These are phyloP conservation scores for Rachicladosporium sp. DNA, from an alignment of 2,329 filamentous ascomycete species.

Conservation along the genomic window DNA sequence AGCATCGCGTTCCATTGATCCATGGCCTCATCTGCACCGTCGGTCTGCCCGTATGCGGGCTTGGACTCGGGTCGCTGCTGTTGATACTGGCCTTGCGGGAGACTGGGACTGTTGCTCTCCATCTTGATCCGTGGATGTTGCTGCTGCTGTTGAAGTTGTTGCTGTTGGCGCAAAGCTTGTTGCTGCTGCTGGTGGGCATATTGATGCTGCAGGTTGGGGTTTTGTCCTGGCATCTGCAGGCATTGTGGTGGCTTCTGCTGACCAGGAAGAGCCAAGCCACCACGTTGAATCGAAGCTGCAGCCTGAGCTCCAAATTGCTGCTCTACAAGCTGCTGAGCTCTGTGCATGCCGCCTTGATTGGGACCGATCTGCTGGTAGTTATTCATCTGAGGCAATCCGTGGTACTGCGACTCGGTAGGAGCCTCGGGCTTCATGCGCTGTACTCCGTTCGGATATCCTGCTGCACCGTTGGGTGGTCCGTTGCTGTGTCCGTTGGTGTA, in stretches of 20 bases:
- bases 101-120: slow-evolving; percentile 19
- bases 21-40: slow-evolving; percentile 53
- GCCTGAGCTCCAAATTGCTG: slow-evolving; percentile 46
- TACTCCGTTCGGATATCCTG: no score
- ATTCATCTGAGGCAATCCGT: slow-evolving; percentile 13
- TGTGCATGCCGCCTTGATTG: slow-evolving; percentile 29
- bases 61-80: slow-evolving; percentile 17
- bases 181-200: slow-evolving; percentile 24
- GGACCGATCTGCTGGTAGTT: slow-evolving; percentile 13
- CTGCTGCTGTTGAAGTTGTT: slow-evolving; percentile 17
- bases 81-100: slow-evolving; percentile 22
- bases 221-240: slow-evolving; percentile 23
- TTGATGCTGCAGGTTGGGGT: slow-evolving; percentile 23
- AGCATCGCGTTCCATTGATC: slow-evolving; percentile 48
- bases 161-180: slow-evolving; percentile 23
- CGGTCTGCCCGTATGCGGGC: slow-evolving; percentile 51
- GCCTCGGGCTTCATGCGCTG: slow-evolving; percentile 42
- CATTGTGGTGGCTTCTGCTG: slow-evolving; percentile 22
- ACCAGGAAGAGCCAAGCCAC: slow-evolving; percentile 21
- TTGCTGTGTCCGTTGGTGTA: no score
- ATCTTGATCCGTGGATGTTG: slow-evolving; percentile 24
- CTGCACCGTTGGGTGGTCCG: no score
- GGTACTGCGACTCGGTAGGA: slow-evolving; percentile 21
- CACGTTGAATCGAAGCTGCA: slow-evolving; percentile 46
- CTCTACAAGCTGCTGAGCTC: slow-evolving; percentile 43